These are phyloP conservation scores for Colletotrichum eleusines DNA, from an alignment of 2,329 filamentous ascomycete species.

Conservation along the genomic window DNA sequence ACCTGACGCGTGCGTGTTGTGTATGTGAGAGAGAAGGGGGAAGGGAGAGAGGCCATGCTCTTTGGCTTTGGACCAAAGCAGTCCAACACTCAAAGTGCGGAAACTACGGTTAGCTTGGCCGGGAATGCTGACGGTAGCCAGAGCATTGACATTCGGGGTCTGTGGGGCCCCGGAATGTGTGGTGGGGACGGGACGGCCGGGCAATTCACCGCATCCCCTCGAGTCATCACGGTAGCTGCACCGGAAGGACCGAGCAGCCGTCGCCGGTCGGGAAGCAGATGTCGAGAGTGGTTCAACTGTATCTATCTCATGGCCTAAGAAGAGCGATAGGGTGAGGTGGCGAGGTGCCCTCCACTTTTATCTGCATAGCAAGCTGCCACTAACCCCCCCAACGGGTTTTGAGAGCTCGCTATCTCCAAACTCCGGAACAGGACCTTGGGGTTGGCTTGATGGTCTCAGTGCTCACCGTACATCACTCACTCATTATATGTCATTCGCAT, in stretches of 20 bases:
- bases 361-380: not conserved
- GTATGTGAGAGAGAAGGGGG: not conserved
- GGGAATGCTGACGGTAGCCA: not conserved
- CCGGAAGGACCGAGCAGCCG: not conserved
- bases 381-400: not conserved
- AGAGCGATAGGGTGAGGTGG: not conserved
- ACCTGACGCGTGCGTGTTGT: too few species aligned
- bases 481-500: not conserved
- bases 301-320: too few species aligned
- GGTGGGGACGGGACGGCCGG: not conserved
- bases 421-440: not conserved
- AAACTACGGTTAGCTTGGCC: not conserved
- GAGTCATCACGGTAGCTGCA: not conserved
- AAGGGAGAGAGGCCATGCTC: too few species aligned
- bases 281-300: too few species aligned
- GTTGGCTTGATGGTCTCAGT: too few species aligned
- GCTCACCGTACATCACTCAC: not conserved
- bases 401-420: slow-evolving; percentile 7
- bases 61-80: too few species aligned
- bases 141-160: not conserved
- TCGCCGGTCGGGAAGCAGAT: not conserved
- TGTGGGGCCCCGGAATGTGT: not conserved
- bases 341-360: too few species aligned
- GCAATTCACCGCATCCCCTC: not conserved
- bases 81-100: not conserved